Conservation (phyloP, 768 basidiomycete genomes). For the Xerocomellus dryophilus region DNA sequence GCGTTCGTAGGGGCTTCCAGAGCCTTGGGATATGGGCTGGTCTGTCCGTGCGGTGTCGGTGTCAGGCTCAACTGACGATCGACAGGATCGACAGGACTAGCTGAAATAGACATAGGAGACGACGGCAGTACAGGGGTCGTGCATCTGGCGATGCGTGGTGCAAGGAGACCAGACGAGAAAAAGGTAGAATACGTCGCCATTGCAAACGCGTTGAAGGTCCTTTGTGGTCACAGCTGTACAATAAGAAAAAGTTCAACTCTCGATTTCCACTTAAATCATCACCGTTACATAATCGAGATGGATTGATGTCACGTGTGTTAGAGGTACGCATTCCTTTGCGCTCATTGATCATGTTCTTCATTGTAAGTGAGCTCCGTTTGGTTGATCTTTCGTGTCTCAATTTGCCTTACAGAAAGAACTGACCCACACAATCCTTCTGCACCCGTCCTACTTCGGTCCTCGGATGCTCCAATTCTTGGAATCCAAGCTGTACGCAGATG, state of each 20-base stretch:
- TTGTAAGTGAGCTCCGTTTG: slow-evolving; percentile 43
- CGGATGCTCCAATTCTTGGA: slow-evolving; percentile 92
- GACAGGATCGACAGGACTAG: slow-evolving; percentile 28
- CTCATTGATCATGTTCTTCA: slow-evolving; percentile 60
- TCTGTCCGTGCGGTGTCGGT: slow-evolving; percentile 32
- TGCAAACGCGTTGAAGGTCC: slow-evolving; percentile 12
- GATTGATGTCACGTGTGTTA: slow-evolving; percentile 12
- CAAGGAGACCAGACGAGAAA: slow-evolving; percentile 69
- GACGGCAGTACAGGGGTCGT: slow-evolving; percentile 26
- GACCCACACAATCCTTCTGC: slow-evolving; percentile 94
- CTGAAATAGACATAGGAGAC: slow-evolving; percentile 19
- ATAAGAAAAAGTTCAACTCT: slow-evolving; percentile 19
- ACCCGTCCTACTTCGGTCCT: slow-evolving; percentile 97
- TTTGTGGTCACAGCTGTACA: not conserved
- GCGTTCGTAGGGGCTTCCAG: slow-evolving; percentile 14
- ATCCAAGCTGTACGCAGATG: slow-evolving; percentile 90
- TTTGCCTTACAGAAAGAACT: slow-evolving; percentile 73
- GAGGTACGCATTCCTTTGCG: not conserved
- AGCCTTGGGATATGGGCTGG: slow-evolving; percentile 27
- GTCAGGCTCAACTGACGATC: slow-evolving; percentile 38
- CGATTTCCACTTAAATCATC: slow-evolving; percentile 6
- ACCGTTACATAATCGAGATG: slow-evolving; percentile 18
- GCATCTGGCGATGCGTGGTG: slow-evolving; percentile 37
- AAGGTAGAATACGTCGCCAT: slow-evolving; percentile 59
- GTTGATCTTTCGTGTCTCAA: slow-evolving; percentile 2